phyloP scores from a whole-genome alignment of 2,329 filamentous ascomycete genomes.

The Botryosphaeria dothidea region DNA sequence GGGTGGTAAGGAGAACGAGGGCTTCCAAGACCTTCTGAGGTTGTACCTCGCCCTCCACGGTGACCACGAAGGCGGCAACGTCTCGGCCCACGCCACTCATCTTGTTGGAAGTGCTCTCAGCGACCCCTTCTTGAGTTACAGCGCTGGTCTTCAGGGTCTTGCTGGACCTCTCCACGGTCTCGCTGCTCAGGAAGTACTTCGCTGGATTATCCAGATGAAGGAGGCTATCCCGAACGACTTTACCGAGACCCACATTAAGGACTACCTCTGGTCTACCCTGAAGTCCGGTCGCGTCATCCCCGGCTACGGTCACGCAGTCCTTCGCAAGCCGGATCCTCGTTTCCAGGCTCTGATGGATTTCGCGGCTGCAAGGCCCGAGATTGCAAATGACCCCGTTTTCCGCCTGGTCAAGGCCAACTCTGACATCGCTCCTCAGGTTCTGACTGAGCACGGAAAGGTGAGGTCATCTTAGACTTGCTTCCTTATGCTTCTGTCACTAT shows the following conservation, averaged over 20 bases:
- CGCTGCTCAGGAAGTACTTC: slow-evolving; percentile 93
- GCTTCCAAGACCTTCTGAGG: slow-evolving; percentile 92
- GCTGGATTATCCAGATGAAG: slow-evolving; percentile 97
- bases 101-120: slow-evolving; percentile 91
- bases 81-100: slow-evolving; percentile 93
- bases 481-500: neutral
- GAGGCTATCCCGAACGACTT: slow-evolving; percentile 77
- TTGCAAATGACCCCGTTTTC: slow-evolving; percentile 86
- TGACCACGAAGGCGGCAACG: slow-evolving; percentile 97
- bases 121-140: slow-evolving; percentile 95
- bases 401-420: slow-evolving; percentile 91
- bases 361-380: slow-evolving; percentile 79
- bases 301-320: slow-evolving; percentile 92
- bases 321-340: slow-evolving; percentile 94
- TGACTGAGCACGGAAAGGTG: slow-evolving; percentile 90
- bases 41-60: slow-evolving; percentile 95
- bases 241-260: slow-evolving; percentile 77
- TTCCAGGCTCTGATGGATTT: slow-evolving; percentile 98
- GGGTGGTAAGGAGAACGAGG: slow-evolving; percentile 81
- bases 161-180: slow-evolving; percentile 92
- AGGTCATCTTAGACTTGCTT: slow-evolving; percentile 18
- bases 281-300: slow-evolving; percentile 93
- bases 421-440: slow-evolving; percentile 83
- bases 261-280: slow-evolving; percentile 90
- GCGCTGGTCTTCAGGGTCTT: slow-evolving; percentile 89